phyloP scores from a whole-genome alignment of 768 basidiomycete species.

The Auricularia sp. region DNA sequence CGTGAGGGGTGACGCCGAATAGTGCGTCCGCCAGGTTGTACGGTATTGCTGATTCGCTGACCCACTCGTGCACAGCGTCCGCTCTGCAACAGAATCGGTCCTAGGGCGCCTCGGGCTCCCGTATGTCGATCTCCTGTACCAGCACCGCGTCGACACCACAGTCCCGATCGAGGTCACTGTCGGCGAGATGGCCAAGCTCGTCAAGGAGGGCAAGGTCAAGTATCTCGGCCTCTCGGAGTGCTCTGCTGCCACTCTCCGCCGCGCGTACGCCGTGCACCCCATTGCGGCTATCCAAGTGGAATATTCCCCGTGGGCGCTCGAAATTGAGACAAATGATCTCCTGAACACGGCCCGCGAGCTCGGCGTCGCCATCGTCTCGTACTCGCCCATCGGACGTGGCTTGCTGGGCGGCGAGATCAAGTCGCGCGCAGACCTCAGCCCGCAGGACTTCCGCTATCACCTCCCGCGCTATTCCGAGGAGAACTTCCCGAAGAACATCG shows the following conservation, averaged over 20 bases:
- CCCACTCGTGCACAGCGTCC: background rate
- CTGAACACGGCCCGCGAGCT: slow-evolving; percentile 37
- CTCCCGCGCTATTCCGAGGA: slow-evolving; percentile 5
- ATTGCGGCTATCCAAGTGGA: slow-evolving; percentile 42
- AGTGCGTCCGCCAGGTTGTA: background rate
- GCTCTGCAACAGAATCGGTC: background rate
- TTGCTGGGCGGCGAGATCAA: slow-evolving; percentile 39
- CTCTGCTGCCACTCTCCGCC: slow-evolving; percentile 35
- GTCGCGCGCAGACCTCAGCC: slow-evolving; percentile 10
- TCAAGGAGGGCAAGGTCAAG: slow-evolving; percentile 43
- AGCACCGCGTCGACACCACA: slow-evolving; percentile 24
- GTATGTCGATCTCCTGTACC: slow-evolving; percentile 20
- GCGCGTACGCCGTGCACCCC: slow-evolving; percentile 41
- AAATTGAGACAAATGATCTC: slow-evolving; percentile 35
- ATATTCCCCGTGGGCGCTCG: slow-evolving; percentile 40
- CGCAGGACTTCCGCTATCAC: slow-evolving; percentile 6
- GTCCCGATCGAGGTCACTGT: slow-evolving; percentile 31
- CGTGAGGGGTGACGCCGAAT: background rate
- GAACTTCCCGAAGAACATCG: slow-evolving; percentile 12
- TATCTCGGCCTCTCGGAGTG: slow-evolving; percentile 46
- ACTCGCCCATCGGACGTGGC: slow-evolving; percentile 43
- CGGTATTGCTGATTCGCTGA: background rate
- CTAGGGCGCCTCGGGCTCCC: background rate
- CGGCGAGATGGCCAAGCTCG: slow-evolving; percentile 40
- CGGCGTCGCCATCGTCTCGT: slow-evolving; percentile 39